Conservation (phyloP, 306 rosid species). For the Begonia peltatifolia region DNA sequence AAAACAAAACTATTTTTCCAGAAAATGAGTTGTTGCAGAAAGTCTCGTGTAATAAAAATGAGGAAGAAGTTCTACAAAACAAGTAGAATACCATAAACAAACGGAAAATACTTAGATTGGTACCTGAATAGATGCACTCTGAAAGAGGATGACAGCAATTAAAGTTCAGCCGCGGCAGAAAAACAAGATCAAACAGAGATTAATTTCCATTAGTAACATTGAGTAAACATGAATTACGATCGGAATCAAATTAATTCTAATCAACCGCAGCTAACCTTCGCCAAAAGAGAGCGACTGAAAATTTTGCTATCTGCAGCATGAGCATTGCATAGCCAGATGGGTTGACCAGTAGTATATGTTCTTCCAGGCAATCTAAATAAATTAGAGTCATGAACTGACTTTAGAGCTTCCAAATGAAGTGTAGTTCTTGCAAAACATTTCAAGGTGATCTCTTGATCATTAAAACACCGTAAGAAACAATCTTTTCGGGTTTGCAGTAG, state of each 20-base stretch:
- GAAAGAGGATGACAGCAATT: conserved; percentile 14
- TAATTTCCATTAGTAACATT: no score
- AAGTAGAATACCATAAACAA: no score
- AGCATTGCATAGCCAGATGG: conserved; percentile 61
- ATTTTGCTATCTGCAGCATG: conserved; percentile 38
- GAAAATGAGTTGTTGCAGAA: neutral
- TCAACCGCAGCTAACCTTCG: conserved; percentile 41
- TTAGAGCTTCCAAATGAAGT: no score
- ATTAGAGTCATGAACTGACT: no score
- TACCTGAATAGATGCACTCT: conserved; percentile 90
- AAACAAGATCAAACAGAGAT: conserved; percentile 17
- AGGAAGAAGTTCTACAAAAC: neutral
- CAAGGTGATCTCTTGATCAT: no score
- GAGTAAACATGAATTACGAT: neutral
- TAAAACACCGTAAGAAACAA: no score
- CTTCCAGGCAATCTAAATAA: conserved; percentile 60
- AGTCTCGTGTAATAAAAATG: neutral
- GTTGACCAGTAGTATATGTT: conserved; percentile 37
- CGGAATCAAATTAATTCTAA: conserved; percentile 2
- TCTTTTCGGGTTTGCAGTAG: no score
- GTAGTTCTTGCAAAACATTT: no score
- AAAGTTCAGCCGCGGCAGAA: conserved; percentile 16
- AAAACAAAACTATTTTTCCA: no score
- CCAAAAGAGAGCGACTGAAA: conserved; percentile 58
- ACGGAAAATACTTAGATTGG: neutral